Evolutionary conservation across 2,329 filamentous ascomycete genomes (phyloP), one percentile per base, ranked within the genome.

Genomic region (Fusarium subtropicale): DNA sequence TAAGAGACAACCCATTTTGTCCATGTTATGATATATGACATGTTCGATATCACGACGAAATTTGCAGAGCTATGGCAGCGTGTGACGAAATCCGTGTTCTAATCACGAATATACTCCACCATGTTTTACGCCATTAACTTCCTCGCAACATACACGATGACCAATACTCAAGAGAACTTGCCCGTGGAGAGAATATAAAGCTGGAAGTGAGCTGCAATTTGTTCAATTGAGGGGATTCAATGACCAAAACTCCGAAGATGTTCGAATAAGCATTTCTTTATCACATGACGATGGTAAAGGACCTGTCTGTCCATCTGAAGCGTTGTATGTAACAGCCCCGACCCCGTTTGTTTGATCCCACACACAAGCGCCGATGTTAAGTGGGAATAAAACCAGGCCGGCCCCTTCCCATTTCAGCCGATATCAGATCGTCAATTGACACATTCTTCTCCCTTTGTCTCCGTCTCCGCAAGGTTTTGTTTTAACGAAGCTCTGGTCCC

Each of bases 311-410:
- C 16, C 9, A 33, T 33, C 42, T 31, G 42, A 63, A 16, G 34
- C 34, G 30, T 47, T 36, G 22, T 22, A n/a, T 63, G 47, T 33
- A 20, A 18, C 44, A 34, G 26, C 20, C 24, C 34, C 9, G 11
- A 20, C 31, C 57, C 52, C 48, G 31, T 34, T 45, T 55, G 47
- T 38, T 38, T 55, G 50, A 38, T 30, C 31, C n/a, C 7, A 26
- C 41, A 33, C 39, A 20, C 38, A 63, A 28, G 15, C 34, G 45
- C 13, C 26, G n/a, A 44, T 31, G 51, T 26, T 44, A 54, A 31
- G 42, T 48, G 42, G 36, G n/a, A 33, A 30, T 20, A 18, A 18
- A 26, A 44, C 38, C 18, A 41, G n/a, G 10, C 18, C 31, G n/a
- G 4, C 16, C 44, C 44, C 33, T 18, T 39, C 22, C 15, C 28